Conservation (phyloP, 2,329 filamentous ascomycete species). For the Gnomoniopsis smithogilvyi region DNA sequence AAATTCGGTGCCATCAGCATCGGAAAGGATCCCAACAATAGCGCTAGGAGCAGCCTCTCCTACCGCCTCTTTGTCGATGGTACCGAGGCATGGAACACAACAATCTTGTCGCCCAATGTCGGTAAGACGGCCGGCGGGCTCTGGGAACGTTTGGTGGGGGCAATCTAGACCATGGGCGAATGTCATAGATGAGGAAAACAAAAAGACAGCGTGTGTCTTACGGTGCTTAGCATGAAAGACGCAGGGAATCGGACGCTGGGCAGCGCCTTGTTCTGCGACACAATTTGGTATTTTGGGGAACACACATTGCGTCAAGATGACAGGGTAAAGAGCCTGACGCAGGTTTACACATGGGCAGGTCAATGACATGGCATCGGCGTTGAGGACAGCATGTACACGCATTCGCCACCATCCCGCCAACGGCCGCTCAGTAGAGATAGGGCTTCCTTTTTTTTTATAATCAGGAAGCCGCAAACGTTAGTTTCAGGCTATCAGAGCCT, state of each 20-base stretch:
- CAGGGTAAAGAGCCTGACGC: background rate
- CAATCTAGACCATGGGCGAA: background rate
- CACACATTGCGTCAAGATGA: no score
- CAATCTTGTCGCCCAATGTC: conserved; percentile 46
- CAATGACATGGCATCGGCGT: no score
- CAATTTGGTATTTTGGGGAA: no score
- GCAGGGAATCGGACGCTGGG: background rate
- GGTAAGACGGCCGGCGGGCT: conserved; percentile 30
- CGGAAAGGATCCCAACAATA: conserved; percentile 57
- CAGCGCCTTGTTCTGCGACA: no score
- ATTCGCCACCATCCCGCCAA: background rate
- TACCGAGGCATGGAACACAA: conserved; percentile 69
- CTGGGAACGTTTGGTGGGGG: conserved; percentile 39
- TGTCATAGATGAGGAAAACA: no score
- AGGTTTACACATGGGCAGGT: no score
- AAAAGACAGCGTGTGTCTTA: no score
- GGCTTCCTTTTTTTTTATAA: background rate
- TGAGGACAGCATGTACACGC: background rate
- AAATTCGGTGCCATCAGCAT: conserved; percentile 88
- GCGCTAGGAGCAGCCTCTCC: conserved; percentile 68
- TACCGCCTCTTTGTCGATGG: conserved; percentile 85
- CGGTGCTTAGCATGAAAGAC: background rate
- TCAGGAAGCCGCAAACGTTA: no score
- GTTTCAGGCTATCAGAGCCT: background rate
- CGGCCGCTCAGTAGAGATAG: background rate